A percentile compares a stretch with the other conserved stretches of the same genome.
These are phyloP conservation scores for Trichoderma sp. DNA, from an alignment of 2,329 filamentous ascomycete genomes.

Conservation along the genomic window DNA sequence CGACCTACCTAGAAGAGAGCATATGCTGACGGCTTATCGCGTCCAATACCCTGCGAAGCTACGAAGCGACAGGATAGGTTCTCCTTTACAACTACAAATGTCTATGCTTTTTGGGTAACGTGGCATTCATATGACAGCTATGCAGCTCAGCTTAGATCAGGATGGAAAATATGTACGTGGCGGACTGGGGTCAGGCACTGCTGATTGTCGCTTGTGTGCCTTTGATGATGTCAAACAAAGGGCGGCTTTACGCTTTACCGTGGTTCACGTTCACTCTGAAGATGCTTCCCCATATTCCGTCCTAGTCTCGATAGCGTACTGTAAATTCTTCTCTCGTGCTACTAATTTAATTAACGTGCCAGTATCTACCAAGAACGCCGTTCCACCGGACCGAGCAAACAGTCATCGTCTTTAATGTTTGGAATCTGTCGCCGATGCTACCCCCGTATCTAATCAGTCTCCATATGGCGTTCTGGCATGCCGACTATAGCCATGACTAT, in stretches of 20 bases:
- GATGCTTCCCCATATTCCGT: not conserved
- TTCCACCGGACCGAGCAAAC: not conserved
- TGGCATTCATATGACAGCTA: not conserved
- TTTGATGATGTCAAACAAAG: not conserved
- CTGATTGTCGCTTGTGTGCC: not conserved
- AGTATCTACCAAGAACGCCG: not conserved
- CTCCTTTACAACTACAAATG: not conserved
- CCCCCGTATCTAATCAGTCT: not conserved
- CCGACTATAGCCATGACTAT: not conserved
- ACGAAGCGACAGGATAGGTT: not conserved
- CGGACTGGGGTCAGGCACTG: not conserved
- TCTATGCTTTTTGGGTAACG: not conserved
- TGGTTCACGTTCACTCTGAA: not conserved
- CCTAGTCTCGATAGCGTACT: not conserved
- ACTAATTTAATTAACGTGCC: not conserved
- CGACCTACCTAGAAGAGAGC: conserved; percentile 13
- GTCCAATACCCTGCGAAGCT: not conserved
- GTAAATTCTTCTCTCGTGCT: not conserved
- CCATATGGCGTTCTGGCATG: not conserved
- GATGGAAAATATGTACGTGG: not conserved
- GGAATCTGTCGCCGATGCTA: not conserved
- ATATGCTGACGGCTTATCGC: conserved; percentile 6
- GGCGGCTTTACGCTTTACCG: not conserved
- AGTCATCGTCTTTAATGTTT: not conserved
- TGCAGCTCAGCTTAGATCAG: not conserved